Conservation (phyloP, 176 grass and related monocot genomes). For the Eremochloa ophiuroides region DNA sequence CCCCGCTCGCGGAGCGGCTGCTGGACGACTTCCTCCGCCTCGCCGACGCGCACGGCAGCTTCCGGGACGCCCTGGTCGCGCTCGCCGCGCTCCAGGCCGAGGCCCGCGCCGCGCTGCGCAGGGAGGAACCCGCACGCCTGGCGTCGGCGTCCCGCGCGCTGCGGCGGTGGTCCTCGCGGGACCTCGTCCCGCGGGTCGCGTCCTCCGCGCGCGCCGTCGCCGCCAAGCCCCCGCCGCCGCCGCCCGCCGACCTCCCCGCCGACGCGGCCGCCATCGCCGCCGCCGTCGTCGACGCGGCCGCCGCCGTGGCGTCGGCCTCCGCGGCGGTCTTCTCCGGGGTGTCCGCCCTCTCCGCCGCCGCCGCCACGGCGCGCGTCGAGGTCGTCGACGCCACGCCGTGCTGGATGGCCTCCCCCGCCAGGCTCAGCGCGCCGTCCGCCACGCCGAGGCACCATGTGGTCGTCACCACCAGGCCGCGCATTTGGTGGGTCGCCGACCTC, state of each 20-base stretch:
- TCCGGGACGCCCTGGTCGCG: conserved; percentile 31
- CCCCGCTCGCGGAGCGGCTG: conserved; percentile 39
- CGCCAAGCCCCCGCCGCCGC: conserved; percentile 3
- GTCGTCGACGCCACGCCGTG: neutral
- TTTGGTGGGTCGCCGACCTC: conserved; percentile 76
- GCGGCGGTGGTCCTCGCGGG: conserved; percentile 18
- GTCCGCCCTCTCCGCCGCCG: conserved; percentile 21
- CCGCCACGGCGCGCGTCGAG: conserved; percentile 25
- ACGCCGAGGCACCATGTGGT: conserved; percentile 32
- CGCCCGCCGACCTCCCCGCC: neutral
- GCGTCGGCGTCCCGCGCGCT: conserved; percentile 44
- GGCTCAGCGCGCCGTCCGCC: conserved; percentile 20
- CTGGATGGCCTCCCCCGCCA: conserved; percentile 36
- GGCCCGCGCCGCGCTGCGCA: conserved; percentile 45
- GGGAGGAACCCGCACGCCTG: conserved; percentile 31
- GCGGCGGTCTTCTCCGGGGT: conserved; percentile 37
- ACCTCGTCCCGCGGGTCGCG: conserved; percentile 42
- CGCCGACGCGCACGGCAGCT: conserved; percentile 50
- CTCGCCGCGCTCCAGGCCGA: conserved; percentile 42
- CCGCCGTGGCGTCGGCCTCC: conserved; percentile 25
- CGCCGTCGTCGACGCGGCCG: conserved; percentile 33
- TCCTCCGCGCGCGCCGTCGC: conserved; percentile 35
- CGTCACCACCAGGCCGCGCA: conserved; percentile 34
- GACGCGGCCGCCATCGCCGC: conserved; percentile 41
- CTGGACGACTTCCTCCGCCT: conserved; percentile 62